Percentiles rank a stretch among this genome's conserved stretches.
phyloP scores from a whole-genome alignment of 2,329 filamentous ascomycete genomes.

The Madurella mycetomatis region DNA sequence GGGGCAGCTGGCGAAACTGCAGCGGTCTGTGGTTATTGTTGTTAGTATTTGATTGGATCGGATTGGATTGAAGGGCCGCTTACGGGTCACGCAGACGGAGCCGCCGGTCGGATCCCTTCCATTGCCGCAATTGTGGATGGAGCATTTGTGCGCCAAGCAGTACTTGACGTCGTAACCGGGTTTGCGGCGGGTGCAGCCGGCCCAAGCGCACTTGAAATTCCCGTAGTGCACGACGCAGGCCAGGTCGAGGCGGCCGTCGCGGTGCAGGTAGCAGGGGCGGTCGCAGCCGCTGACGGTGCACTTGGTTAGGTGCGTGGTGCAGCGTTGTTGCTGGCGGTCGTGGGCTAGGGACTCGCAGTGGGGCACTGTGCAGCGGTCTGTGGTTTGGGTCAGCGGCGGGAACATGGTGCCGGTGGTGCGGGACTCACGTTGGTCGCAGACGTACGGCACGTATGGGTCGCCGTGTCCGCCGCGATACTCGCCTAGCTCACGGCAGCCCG shows the following conservation, averaged over 20 bases:
- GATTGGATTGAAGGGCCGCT: background rate
- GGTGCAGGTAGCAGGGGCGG: constrained; percentile 11
- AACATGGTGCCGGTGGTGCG: background rate
- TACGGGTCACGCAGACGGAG: background rate
- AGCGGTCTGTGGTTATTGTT: background rate
- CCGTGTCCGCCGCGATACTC: constrained; percentile 2
- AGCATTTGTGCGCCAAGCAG: constrained; percentile 22
- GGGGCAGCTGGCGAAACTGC: background rate
- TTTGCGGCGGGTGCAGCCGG: constrained; percentile 13
- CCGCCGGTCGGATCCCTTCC: background rate
- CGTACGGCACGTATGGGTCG: constrained; percentile 17
- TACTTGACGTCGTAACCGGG: constrained; percentile 8
- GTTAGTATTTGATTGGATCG: background rate
- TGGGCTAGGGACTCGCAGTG: constrained; percentile 12
- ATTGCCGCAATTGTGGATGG: constrained; percentile 9
- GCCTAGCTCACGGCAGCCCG: constrained; percentile 15
- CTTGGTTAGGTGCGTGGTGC: constrained; percentile 11
- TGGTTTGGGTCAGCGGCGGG: background rate
- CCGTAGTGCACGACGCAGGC: constrained; percentile 19
- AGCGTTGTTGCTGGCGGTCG: constrained; percentile 16
- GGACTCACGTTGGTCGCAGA: constrained; percentile 13
- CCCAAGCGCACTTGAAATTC: constrained; percentile 12
- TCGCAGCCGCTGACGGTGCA: constrained; percentile 16
- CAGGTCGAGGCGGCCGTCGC: constrained; percentile 14
- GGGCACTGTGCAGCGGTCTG: constrained; percentile 18